A percentile compares a stretch with the other conserved stretches of the same genome.
Conservation (phyloP, 2,329 filamentous ascomycete genomes). For the Fusarium fujikuroi region DNA sequence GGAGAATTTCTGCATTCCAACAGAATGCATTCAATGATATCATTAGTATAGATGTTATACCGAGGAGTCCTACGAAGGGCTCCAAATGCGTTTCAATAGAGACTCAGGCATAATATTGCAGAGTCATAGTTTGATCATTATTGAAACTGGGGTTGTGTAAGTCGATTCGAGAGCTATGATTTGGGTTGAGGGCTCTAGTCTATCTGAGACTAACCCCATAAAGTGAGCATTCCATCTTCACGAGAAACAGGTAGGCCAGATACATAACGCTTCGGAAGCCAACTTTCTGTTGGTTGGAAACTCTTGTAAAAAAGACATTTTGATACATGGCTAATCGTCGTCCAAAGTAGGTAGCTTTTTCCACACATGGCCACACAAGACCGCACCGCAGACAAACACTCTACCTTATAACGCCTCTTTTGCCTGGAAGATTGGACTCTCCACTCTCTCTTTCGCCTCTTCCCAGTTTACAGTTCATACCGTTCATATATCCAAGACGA, state of each 20-base stretch:
- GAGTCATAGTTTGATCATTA: not conserved
- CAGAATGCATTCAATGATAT: constrained; percentile 21
- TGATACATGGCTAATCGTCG: constrained; percentile 47
- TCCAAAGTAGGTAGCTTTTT: constrained; percentile 42
- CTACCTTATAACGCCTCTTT: constrained; percentile 45
- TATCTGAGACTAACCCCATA: not conserved
- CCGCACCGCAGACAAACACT: constrained; percentile 42
- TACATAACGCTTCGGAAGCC: constrained; percentile 31
- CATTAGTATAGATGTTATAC: constrained; percentile 23
- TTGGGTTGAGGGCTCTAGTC: not conserved
- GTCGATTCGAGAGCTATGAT: not conserved
- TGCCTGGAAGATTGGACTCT: constrained; percentile 35
- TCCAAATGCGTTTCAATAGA: constrained; percentile 12
- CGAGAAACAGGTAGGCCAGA: not conserved
- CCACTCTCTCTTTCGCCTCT: constrained; percentile 15
- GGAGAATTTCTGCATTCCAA: constrained; percentile 15
- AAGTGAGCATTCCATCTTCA: not conserved
- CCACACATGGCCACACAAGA: constrained; percentile 42
- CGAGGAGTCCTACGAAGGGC: not conserved
- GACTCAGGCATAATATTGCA: not conserved
- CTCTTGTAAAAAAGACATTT: constrained; percentile 38
- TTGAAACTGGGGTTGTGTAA: not conserved
- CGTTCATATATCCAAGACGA: constrained; percentile 45
- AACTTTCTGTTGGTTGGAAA: constrained; percentile 38
- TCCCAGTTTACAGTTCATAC: constrained; percentile 39